Percentiles rank a stretch among this genome's conserved stretches.
These are phyloP conservation scores for Chaetomiaceae sp. DNA, from an alignment of 2,329 filamentous ascomycete genomes.

Conservation along the genomic window DNA sequence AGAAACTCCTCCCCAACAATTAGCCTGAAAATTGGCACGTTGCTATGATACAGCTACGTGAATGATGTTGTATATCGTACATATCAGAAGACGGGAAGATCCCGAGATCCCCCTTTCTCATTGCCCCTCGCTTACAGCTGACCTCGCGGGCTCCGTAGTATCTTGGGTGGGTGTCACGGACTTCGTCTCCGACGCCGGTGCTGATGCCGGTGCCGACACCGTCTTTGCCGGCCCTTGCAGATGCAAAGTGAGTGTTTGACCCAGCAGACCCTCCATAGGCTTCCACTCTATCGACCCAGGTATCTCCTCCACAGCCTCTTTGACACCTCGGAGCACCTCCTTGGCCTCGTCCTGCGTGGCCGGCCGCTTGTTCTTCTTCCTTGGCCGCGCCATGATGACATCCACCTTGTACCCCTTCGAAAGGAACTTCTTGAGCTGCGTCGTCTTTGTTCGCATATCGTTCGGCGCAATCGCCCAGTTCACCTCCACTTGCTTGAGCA, in stretches of 20 bases:
- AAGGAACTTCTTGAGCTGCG: slow-evolving; percentile 62
- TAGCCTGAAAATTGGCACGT: no score
- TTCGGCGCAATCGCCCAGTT: slow-evolving; percentile 79
- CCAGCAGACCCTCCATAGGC: slow-evolving; percentile 37
- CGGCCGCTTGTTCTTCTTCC: slow-evolving; percentile 45
- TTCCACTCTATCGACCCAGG: slow-evolving; percentile 37
- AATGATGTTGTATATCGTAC: no score
- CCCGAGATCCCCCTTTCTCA: no score
- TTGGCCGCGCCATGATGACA: slow-evolving; percentile 56
- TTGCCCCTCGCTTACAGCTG: no score
- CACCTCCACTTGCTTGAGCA: slow-evolving; percentile 73
- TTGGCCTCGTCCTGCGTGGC: slow-evolving; percentile 51
- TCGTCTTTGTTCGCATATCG: slow-evolving; percentile 67
- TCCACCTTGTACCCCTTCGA: slow-evolving; percentile 70
- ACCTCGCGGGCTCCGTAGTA: no score
- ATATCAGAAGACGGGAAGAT: no score
- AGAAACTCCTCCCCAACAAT: no score
- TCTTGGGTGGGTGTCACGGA: no score
- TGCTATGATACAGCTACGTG: no score
- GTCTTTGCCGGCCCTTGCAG: slow-evolving; percentile 32
- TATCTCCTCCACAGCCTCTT: slow-evolving; percentile 28
- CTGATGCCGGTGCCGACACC: no score
- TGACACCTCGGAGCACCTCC: slow-evolving; percentile 44
- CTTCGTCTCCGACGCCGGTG: no score
- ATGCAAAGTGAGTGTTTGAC: slow-evolving; percentile 32